Evolutionary conservation across 2,329 filamentous ascomycete genomes (phyloP), one percentile per base, ranked within the genome.

Genomic region (Paradendryphiella salina): DNA sequence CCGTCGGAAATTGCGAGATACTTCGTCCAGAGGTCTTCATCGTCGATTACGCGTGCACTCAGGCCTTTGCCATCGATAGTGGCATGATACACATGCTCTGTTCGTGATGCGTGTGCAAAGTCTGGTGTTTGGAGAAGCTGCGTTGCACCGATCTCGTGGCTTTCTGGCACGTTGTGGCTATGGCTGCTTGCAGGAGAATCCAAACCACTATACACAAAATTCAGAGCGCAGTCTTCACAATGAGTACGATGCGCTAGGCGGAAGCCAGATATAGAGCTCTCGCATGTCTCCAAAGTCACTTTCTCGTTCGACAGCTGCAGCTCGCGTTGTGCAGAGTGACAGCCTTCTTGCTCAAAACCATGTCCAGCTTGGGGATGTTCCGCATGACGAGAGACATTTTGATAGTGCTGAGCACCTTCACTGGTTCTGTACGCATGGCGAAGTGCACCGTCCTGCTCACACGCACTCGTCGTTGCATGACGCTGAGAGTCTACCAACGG

Each of bases 11-110:
- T 59, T 44, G 50, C 57, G 23, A 71, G 37, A 48, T 66, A 65
- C 26, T 47, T 45, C 49, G 42, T 64, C 70, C 67, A 70, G 20
- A 55, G 53, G 34, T 59, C 54, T 34, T 65, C 61, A 62, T 69
- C 65, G 59, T 62, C 55, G 59, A 61, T 67, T 35, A 55, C 29
- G 26, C 18, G 34, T 42, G 31, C 36, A 44, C 46, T 31, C 26
- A 26, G 29, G 38, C 33, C 35, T 21, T 59, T 41, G 34, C 46
- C 46, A 29, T 39, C 29, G 26, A 50, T 54, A 40, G 54, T 54
- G 20, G 11, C 31, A 34, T 51, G 50, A 46, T 41, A 46, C 50
- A 53, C 34, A 38, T 47, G 20, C 43, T 52, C 50, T 11, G 10
- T 53, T 46, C 49, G 33, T 46, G 54, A 46, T 13, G 46, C 8